Evolutionary conservation across 2,329 filamentous ascomycete genomes (phyloP).

Genomic region (Botrytis cinerea): DNA sequence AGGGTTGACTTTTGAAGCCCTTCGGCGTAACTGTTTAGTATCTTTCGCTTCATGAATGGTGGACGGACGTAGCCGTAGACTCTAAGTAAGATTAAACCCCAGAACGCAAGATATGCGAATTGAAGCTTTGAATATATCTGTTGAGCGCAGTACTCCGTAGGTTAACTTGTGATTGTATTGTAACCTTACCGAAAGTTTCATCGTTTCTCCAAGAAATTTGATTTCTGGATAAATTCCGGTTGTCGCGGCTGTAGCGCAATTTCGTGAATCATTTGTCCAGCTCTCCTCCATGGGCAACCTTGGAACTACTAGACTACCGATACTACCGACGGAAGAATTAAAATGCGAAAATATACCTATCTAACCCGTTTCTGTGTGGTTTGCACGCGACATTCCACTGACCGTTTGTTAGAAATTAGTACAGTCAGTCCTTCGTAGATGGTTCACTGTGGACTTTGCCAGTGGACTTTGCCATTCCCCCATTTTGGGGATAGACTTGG

Average conservation of each 20-base stretch:
- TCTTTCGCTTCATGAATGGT: background rate
- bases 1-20: background rate
- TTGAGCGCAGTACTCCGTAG: background rate
- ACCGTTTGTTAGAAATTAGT: constrained; percentile 6
- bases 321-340: constrained; percentile 7
- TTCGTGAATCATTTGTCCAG: background rate
- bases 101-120: background rate
- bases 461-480: background rate
- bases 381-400: constrained; percentile 11
- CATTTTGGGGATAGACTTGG: constrained; percentile 4
- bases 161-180: background rate
- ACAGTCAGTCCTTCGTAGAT: background rate
- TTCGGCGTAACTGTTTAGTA: constrained; percentile 4
- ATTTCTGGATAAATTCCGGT: background rate
- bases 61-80: background rate
- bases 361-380: background rate
- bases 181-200: background rate
- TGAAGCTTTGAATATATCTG: background rate
- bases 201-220: background rate
- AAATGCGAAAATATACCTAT: background rate
- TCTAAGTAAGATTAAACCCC: background rate
- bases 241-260: constrained; percentile 16
- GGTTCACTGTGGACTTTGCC: background rate
- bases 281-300: background rate
- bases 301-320: background rate